These are phyloP conservation scores for Lasiosphaeria hispida DNA, from an alignment of 495 filamentous ascomycete genomes.

Conservation along the genomic window DNA sequence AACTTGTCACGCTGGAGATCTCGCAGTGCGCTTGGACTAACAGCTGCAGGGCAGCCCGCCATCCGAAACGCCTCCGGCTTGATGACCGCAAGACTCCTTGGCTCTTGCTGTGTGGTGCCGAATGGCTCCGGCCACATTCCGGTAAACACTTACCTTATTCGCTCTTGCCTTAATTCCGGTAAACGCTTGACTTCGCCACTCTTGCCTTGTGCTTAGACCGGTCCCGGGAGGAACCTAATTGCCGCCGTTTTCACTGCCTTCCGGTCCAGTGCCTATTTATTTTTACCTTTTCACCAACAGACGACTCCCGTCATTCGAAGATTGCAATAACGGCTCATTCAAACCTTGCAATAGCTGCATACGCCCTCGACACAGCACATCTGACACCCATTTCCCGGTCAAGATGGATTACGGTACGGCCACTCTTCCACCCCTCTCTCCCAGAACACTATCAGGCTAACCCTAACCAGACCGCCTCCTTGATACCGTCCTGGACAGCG, in stretches of 20 bases:
- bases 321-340: not conserved
- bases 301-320: too few relatives aligned
- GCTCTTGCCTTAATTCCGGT: too few relatives aligned
- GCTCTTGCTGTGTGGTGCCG: too few relatives aligned
- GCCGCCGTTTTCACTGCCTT: too few relatives aligned
- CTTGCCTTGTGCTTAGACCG: too few relatives aligned
- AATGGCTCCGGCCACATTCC: too few relatives aligned
- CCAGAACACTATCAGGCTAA: not conserved
- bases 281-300: too few relatives aligned
- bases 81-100: conserved; percentile 1
- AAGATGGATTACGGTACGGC: conserved; percentile 20
- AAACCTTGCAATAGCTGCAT: not conserved
- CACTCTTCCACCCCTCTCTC: not conserved
- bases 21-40: not conserved
- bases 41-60: not conserved
- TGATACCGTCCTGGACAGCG: conserved; percentile 49
- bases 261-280: too few relatives aligned
- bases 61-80: conserved; percentile 11
- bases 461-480: conserved; percentile 11
- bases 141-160: too few relatives aligned
- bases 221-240: too few relatives aligned
- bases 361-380: not conserved
- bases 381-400: not conserved
- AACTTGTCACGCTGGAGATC: too few relatives aligned
- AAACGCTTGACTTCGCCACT: too few relatives aligned